Base-by-base conservation (phyloP, 2,329 filamentous ascomycete species). In the Fusarium sublunatum region DNA sequence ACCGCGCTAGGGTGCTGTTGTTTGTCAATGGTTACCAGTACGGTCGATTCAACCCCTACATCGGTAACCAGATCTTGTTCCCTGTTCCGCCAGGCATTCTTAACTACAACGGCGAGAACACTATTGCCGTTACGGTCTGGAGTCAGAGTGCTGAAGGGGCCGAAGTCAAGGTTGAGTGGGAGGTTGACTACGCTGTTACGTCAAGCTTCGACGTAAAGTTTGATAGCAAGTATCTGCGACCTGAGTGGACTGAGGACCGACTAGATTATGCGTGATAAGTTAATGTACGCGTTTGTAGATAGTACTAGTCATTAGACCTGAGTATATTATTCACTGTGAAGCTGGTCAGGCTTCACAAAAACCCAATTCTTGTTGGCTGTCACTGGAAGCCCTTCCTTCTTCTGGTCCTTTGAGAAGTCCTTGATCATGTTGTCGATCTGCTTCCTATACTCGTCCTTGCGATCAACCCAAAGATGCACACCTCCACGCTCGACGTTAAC, bases 1-100 rank as follows among this genome's bases (percentile, higher is more conserved):
- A 79, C 63, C 74, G 71, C 15, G 62, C 79, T 4, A 79, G 86
- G 10, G 83, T 81, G 0, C 80, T 86, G 65, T 70, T 89, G 3
- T 88, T 86, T 52, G 81, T 88, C n/a, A 89, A 89, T 52, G 86
- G 86, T 0, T 89, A 88, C 65, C 86, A 88, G 68, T 88, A 86
- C 63, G 86, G 83, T 2, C 80, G 84, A 7, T 88, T 82, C 67
- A 82, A 84, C 57, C 85, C 86, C 0, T 80, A 83, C 45, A 85
- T 89, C 35, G 87, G 87, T 0, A 83, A 87, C 42, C 86, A 89
- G 74, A 77, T 83, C 13, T 76, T 80, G 13, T 89, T 86, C 65
- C 86, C 86, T 1, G 83, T 89, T 2, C 86, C 84, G 1, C 82
- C 83, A 0, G 86, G 86, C 0, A 76, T 88, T 6, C 72, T 88